Base-by-base conservation (phyloP, 768 basidiomycete species). In the Podaxis mareebaensis region DNA sequence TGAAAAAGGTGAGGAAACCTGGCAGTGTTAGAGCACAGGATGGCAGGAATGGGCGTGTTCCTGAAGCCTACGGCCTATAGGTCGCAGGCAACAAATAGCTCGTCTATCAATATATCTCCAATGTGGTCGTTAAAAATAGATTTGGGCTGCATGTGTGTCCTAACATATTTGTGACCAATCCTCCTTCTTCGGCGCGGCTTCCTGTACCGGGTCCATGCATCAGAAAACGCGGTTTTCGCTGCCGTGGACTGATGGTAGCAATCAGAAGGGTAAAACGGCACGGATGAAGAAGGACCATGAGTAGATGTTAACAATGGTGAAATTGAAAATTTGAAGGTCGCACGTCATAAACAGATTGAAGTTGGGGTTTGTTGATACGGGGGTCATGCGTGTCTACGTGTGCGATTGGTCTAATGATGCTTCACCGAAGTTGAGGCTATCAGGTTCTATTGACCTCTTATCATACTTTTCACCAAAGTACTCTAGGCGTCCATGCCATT, bases 1-100 rank as follows among this genome's bases (percentile, higher is more conserved):
- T 42, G 36, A 40, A 48, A 26, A 56, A 44, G 59, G 53, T 40
- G 58, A 39, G 48, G 48, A 54, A 61, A 64, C 10, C 49, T 40
- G 33, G 59, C 59, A 60, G 51, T 24, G 39, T 40, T 52, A 38
- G 17, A 60, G 20, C 8, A 12, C 10, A 17, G 24, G 52, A 28
- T 24, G 33, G 48, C 22, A 39, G 61, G 55, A 38, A 38, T 36
- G 36, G 6, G 38, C 61, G 48, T 56, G 55, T 39, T 26, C 49
- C 15, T 38, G 17, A 12, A 13, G 51, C 44, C 39, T 17, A 10
- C 24, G 40, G 33, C 5, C 7, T 15, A 53, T n/a, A 28, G 5
- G 28, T 28, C 4, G 22, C 49, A 15, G 42, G 8, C 6, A 20
- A 44, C 24, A n/a, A 46, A 46, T 46, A 46, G 49, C 49, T 51